Evolutionary conservation across 768 basidiomycete species (phyloP).

Genomic region (Lanmaoa pseudosensibilis): DNA sequence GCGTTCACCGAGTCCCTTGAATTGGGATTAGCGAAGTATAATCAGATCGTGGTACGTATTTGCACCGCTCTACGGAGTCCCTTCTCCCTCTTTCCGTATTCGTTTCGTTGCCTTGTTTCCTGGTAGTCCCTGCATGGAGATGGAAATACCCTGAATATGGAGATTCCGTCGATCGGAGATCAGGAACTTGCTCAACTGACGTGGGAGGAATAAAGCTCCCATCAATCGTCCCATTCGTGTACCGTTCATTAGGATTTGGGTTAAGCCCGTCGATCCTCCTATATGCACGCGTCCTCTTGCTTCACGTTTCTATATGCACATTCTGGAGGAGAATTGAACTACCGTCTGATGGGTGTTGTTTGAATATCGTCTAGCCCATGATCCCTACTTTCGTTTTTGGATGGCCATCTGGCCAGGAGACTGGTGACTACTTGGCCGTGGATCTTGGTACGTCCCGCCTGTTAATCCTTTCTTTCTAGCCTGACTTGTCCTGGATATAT

Average conservation of each 20-base stretch:
- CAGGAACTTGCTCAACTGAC: not conserved
- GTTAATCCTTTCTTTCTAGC: not conserved
- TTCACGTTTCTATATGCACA: slow-evolving; percentile 6
- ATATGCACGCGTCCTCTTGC: no score
- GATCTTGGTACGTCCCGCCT: slow-evolving; percentile 65
- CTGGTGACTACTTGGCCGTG: slow-evolving; percentile 86
- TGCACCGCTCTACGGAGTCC: not conserved
- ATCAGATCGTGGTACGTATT: slow-evolving; percentile 82
- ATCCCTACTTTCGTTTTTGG: slow-evolving; percentile 96
- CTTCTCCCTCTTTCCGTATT: slow-evolving; percentile 1
- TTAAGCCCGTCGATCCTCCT: not conserved
- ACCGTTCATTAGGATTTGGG: not conserved
- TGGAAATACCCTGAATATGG: slow-evolving; percentile 2
- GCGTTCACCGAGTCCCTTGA: slow-evolving; percentile 93
- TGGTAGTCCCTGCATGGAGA: not conserved
- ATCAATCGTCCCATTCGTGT: not conserved
- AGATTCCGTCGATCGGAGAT: not conserved
- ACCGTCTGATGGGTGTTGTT: slow-evolving; percentile 11
- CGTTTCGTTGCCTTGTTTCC: slow-evolving; percentile 5
- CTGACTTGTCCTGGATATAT: not conserved
- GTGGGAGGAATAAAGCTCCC: not conserved
- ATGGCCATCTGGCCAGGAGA: slow-evolving; percentile 90
- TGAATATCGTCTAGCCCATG: slow-evolving; percentile 64
- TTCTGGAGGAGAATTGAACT: not conserved
- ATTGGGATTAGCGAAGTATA: slow-evolving; percentile 74